These are phyloP conservation scores for Zygnema circumcarinatum DNA, from an alignment of 139 green algal species.

Conservation along the genomic window DNA sequence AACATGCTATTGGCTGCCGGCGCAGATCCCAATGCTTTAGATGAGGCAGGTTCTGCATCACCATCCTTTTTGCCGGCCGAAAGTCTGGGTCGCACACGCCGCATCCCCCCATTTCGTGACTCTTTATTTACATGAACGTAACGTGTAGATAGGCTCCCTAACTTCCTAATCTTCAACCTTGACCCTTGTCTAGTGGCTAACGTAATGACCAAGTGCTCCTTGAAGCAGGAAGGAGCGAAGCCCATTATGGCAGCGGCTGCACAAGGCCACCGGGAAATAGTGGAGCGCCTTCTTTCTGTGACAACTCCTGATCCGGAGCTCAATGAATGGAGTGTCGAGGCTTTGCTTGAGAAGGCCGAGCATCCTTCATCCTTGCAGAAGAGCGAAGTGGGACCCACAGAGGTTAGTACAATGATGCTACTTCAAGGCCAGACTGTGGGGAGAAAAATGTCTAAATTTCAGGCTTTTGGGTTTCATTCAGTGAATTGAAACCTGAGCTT, in stretches of 20 bases:
- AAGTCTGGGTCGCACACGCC: background rate
- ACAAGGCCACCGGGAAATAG: slow-evolving; percentile 12
- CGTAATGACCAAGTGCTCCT: no score
- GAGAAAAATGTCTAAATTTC: no score
- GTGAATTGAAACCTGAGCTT: no score
- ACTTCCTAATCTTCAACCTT: no score
- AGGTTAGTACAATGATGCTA: no score
- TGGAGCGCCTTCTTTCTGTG: slow-evolving; percentile 15
- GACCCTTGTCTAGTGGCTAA: no score
- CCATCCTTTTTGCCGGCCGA: background rate
- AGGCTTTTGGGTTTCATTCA: no score
- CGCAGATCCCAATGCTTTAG: slow-evolving; percentile 34
- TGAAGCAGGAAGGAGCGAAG: slow-evolving; percentile 18
- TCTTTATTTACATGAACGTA: background rate
- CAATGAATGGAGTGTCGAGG: slow-evolving; percentile 15
- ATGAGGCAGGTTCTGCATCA: slow-evolving; percentile 10
- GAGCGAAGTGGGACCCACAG: background rate
- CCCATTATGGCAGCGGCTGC: slow-evolving; percentile 25
- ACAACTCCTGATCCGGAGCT: background rate
- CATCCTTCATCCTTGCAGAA: background rate
- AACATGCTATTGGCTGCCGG: slow-evolving; percentile 36
- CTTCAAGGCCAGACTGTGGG: background rate
- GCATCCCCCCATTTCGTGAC: background rate
- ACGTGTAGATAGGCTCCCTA: no score
- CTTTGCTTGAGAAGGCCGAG: slow-evolving; percentile 5